Base-by-base conservation (phyloP, 1,139 yeast species). In the Protomyces inundatus region DNA sequence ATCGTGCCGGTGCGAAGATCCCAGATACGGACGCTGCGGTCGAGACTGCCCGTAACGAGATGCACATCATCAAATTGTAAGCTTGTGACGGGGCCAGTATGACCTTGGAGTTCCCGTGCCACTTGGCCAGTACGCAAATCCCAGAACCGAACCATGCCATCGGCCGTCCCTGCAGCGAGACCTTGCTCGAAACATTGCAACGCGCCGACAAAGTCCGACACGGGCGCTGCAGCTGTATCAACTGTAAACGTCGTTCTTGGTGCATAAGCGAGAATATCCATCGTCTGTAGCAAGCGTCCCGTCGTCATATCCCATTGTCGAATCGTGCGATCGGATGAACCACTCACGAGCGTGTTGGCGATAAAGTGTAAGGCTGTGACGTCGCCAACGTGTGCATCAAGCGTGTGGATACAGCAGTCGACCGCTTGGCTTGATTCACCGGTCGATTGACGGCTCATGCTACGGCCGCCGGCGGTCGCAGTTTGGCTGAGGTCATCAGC, bases 61-160 rank as follows among this genome's bases (percentile, higher is more conserved):
- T 83, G 82, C 65, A 76, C 76, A 36, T 84, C 84, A 72, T 87
- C 90, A 73, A 87, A 87, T 71, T 85, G 87, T 50, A 87, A 75
- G 52, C 86, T 78, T 0, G 90, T 84, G 16, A 87, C 83, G 3
- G 90, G 84, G 1, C 85, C 87, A 0, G 87, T 84, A 72, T 86
- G 93, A 0, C 91, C 91, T 51, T 82, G 78, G 40, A 87, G 75
- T 7, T 86, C 80, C 66, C 90, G 78, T 51, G 85, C 83, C 10
- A 85, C 86, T 68, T 83, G 85, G 4, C 90, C 90, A 35, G 83
- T 79, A 67, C 91, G 79, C 67, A 87, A 74, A 73, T 87, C 93
- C 93, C 93, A 87, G 51, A 87, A 76, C 64, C 91, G 76, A 7
- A 87, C 89, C 6, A 84, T 73, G 9, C 91, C 91, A 71, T 87